phyloP scores from a whole-genome alignment of 164 flowering plant species.

The Vitis labrusca region DNA sequence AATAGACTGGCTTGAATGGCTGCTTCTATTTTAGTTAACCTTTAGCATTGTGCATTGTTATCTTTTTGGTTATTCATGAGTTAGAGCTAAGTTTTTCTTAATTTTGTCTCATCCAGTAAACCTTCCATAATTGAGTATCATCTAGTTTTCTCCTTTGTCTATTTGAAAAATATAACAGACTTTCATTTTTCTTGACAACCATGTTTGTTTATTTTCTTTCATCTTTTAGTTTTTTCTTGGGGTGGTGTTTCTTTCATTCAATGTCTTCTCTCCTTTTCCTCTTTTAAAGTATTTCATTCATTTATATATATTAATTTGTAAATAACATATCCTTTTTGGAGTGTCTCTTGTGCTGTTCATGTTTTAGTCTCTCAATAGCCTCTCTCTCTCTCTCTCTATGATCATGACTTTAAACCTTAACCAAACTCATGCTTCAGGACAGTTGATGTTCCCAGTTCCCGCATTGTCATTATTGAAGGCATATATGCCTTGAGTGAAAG shows the following conservation, averaged over 20 bases:
- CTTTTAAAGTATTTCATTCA: neutral
- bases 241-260: no score
- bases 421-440: slow-evolving; percentile 43
- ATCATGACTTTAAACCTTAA: neutral
- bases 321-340: neutral
- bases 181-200: no score
- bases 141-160: no score
- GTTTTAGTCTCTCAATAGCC: no score
- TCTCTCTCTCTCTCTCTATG: neutral
- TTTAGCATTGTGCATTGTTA: neutral
- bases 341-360: no score
- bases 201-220: no score
- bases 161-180: no score
- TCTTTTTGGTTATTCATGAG: neutral
- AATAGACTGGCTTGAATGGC: neutral
- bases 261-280: no score
- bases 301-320: neutral
- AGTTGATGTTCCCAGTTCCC: slow-evolving; percentile 81
- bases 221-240: no score
- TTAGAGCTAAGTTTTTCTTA: neutral
- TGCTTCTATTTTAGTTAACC: neutral
- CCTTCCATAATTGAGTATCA: no score
- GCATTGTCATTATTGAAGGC: slow-evolving; percentile 89
- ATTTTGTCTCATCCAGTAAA: no score
- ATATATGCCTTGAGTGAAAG: slow-evolving; percentile 94